Conservation (phyloP, 768 basidiomycete species). For the Amanita subjunquillea region DNA sequence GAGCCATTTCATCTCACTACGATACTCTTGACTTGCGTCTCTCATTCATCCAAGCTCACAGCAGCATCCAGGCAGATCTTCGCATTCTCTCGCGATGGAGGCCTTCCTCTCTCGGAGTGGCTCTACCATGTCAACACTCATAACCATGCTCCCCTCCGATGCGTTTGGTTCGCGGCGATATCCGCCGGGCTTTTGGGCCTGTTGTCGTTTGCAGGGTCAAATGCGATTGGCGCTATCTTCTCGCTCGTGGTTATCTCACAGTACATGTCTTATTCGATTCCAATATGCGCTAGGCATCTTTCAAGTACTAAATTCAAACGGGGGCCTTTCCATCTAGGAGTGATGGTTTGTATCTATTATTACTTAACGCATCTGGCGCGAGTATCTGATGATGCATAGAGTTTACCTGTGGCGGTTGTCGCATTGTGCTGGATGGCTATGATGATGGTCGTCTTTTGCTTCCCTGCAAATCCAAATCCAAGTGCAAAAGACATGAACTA, state of each 20-base stretch:
- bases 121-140: slow-evolving; percentile 46
- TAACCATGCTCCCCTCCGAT: slow-evolving; percentile 46
- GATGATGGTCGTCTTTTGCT: slow-evolving; percentile 51
- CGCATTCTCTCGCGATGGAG: slow-evolving; percentile 61
- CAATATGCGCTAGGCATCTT: slow-evolving; percentile 40
- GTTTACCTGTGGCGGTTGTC: slow-evolving; percentile 43
- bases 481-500: slow-evolving; percentile 54
- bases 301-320: slow-evolving; percentile 39
- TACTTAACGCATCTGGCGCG: neutral
- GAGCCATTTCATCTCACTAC: neutral
- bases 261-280: slow-evolving; percentile 46
- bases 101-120: slow-evolving; percentile 51
- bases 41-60: slow-evolving; percentile 12
- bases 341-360: slow-evolving; percentile 16
- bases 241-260: slow-evolving; percentile 31
- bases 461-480: slow-evolving; percentile 44
- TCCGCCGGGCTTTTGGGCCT: slow-evolving; percentile 41
- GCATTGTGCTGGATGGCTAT: slow-evolving; percentile 59
- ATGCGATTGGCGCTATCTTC: slow-evolving; percentile 54
- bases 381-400: slow-evolving; percentile 23
- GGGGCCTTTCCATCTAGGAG: slow-evolving; percentile 46
- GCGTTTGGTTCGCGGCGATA: slow-evolving; percentile 42
- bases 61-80: slow-evolving; percentile 47
- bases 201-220: slow-evolving; percentile 47
- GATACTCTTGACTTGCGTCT: neutral